Evolutionary conservation across 116 monocot genomes (phyloP).

Genomic region (Iris pallida): DNA sequence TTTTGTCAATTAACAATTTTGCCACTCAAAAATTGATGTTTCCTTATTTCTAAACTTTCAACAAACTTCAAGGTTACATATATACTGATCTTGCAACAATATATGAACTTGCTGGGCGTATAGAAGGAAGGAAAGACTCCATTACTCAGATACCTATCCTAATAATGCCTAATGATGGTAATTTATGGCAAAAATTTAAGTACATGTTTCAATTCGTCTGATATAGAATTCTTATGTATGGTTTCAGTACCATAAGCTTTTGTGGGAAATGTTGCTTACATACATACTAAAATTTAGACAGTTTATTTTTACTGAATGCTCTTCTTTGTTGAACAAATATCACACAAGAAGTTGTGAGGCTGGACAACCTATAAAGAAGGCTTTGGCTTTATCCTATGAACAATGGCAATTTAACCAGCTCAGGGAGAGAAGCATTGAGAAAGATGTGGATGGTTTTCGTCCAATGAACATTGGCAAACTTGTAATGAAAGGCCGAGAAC

Average conservation of each 20-base stretch:
- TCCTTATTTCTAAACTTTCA: too few relatives aligned
- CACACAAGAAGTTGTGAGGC: slow-evolving; percentile 35
- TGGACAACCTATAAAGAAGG: too few relatives aligned
- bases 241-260: neutral
- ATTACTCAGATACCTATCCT: slow-evolving; percentile 40
- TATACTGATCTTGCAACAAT: slow-evolving; percentile 46
- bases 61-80: slow-evolving; percentile 32
- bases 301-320: slow-evolving; percentile 2
- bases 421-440: too few relatives aligned
- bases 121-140: slow-evolving; percentile 37
- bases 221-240: neutral
- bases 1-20: too few relatives aligned
- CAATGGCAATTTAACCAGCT: too few relatives aligned
- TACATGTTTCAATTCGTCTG: neutral
- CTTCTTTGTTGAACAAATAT: slow-evolving; percentile 54
- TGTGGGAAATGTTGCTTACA: neutral
- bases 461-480: too few relatives aligned
- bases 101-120: slow-evolving; percentile 43
- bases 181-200: neutral
- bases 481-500: too few relatives aligned
- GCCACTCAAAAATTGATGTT: too few relatives aligned
- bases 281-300: too few relatives aligned
- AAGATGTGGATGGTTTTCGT: too few relatives aligned
- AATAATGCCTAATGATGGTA: slow-evolving; percentile 48
- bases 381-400: too few relatives aligned